These are phyloP conservation scores for Populus ilicifolia DNA, from an alignment of 345 rosid genomes.

Conservation along the genomic window DNA sequence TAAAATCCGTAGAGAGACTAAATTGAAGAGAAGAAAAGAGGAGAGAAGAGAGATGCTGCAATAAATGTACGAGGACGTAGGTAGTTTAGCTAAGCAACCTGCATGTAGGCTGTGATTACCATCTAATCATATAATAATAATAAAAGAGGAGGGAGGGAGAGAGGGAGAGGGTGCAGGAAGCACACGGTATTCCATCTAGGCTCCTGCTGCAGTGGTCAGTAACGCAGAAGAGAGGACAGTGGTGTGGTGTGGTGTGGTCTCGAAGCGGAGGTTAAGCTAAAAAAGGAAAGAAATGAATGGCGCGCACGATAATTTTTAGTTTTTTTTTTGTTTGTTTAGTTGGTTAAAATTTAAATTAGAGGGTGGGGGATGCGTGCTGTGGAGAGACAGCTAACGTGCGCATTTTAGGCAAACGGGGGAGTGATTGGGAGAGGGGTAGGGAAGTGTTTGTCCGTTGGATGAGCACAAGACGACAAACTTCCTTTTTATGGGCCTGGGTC, in stretches of 20 bases:
- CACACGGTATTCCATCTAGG: conserved; percentile 45
- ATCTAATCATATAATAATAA: not conserved
- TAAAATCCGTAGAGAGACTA: conserved; percentile 15
- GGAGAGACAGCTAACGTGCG: conserved; percentile 16
- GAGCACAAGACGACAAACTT: not conserved
- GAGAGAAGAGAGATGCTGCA: not conserved
- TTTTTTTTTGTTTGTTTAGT: not conserved
- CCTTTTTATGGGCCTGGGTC: not conserved
- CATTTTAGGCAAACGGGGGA: not conserved
- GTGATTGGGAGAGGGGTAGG: not conserved
- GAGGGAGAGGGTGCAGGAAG: conserved; percentile 29
- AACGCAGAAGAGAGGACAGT: conserved; percentile 27
- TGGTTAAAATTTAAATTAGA: not conserved
- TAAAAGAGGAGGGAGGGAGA: not conserved
- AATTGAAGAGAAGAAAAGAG: not conserved
- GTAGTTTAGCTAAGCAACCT: not conserved
- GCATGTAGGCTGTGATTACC: not conserved
- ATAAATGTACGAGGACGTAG: conserved; percentile 1
- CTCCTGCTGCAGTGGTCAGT: conserved; percentile 32
- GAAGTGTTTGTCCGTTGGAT: not conserved
- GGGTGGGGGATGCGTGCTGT: not conserved
- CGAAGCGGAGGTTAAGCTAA: conserved; percentile 15
- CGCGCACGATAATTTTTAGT: not conserved
- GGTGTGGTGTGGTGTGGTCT: conserved; percentile 1
- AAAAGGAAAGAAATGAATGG: not conserved